Evolutionary conservation across 2,329 filamentous ascomycete species (phyloP).

Genomic region (Orbilia oligospora): DNA sequence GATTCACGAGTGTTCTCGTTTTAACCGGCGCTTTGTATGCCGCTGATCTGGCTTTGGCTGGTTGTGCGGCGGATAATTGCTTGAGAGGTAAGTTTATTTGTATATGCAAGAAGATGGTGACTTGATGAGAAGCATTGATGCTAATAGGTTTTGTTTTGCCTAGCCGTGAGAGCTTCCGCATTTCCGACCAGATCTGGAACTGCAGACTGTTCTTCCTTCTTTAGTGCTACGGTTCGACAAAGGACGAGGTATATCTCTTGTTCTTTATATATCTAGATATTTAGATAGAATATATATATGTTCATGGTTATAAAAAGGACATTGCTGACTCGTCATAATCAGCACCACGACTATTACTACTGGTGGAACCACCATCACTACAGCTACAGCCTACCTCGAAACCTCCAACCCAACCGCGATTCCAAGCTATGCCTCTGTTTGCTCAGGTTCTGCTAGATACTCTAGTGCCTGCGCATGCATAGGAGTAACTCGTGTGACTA

Average conservation of each 20-base stretch:
- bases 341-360: conserved; percentile 35
- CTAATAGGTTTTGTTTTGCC: background rate
- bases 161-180: conserved; percentile 23
- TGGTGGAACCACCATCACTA: background rate
- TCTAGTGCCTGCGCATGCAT: conserved; percentile 64
- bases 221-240: conserved; percentile 4
- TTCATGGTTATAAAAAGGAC: background rate
- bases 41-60: conserved; percentile 8
- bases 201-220: conserved; percentile 30
- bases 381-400: conserved; percentile 23
- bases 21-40: background rate
- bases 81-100: conserved; percentile 15
- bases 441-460: conserved; percentile 62
- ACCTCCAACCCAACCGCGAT: conserved; percentile 29
- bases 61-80: conserved; percentile 27
- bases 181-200: conserved; percentile 32
- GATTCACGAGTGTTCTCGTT: background rate
- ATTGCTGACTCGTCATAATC: conserved; percentile 4
- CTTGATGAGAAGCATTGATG: background rate
- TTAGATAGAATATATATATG: too few relatives aligned
- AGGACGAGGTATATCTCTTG: conserved; percentile 9
- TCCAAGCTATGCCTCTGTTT: conserved; percentile 63
- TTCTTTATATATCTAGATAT: too few relatives aligned
- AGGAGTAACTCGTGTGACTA: conserved; percentile 53
- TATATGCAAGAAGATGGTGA: background rate